Evolutionary conservation across 2,329 filamentous ascomycete genomes (phyloP).

Genomic region (Diaporthe longicolla): DNA sequence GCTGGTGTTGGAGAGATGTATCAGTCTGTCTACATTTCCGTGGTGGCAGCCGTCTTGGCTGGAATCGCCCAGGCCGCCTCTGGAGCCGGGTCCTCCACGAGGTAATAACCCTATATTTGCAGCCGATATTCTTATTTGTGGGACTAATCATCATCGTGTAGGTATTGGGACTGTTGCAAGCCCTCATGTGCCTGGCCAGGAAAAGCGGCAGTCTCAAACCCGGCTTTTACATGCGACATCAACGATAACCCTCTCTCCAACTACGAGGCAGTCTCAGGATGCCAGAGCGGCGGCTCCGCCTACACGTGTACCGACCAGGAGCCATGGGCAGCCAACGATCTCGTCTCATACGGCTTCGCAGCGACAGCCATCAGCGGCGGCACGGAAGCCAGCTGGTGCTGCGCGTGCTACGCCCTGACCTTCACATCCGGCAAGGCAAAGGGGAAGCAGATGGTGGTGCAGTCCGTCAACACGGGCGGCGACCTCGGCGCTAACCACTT

Average conservation of each 20-base stretch:
- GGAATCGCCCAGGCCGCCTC: neutral
- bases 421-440: constrained; percentile 64
- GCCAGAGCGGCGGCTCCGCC: constrained; percentile 66
- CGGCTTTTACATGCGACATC: constrained; percentile 68
- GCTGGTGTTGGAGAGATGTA: neutral
- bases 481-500: constrained; percentile 72
- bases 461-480: constrained; percentile 74
- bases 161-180: constrained; percentile 80
- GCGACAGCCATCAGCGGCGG: constrained; percentile 70
- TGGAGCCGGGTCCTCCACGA: constrained; percentile 12
- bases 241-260: constrained; percentile 68
- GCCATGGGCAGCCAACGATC: constrained; percentile 73
- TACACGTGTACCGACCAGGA: constrained; percentile 74
- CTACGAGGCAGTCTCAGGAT: constrained; percentile 64
- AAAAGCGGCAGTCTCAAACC: constrained; percentile 66
- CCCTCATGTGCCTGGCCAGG: constrained; percentile 73
- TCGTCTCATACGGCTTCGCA: constrained; percentile 74
- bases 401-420: constrained; percentile 74
- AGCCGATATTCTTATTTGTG: accelerated
- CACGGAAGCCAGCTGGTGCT: constrained; percentile 75
- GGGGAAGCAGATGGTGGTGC: constrained; percentile 75
- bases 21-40: neutral
- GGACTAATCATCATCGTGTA: neutral
- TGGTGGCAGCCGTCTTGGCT: neutral
- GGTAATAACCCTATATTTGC: neutral